These are phyloP conservation scores for Amylostereum areolatum DNA, from an alignment of 1,284 basidiomycete genomes.

Conservation along the genomic window DNA sequence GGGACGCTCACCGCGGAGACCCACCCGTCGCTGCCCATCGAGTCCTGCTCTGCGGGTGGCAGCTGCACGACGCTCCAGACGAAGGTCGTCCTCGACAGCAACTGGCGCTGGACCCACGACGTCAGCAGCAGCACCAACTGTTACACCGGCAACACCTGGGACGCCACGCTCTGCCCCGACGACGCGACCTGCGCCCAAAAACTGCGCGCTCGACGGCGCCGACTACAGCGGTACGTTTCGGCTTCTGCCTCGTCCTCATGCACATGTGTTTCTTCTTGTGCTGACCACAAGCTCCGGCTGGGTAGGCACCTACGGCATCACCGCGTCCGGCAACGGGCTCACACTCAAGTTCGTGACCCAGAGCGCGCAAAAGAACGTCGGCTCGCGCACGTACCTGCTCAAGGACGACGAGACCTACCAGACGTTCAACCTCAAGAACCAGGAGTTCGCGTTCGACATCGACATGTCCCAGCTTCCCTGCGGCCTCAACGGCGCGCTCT, in stretches of 20 bases:
- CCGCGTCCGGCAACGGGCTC: slow-evolving; percentile 28
- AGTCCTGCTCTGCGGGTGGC: slow-evolving; percentile 33
- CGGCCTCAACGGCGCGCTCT: slow-evolving; percentile 34
- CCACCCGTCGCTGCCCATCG: no score
- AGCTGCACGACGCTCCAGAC: slow-evolving; percentile 29
- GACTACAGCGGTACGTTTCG: slow-evolving; percentile 25
- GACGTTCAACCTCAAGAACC: slow-evolving; percentile 46
- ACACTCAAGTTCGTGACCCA: slow-evolving; percentile 31
- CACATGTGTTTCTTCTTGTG: no score
- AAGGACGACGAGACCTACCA: slow-evolving; percentile 40
- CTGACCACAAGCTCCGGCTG: no score
- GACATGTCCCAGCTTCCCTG: slow-evolving; percentile 38
- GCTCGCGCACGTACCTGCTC: slow-evolving; percentile 39
- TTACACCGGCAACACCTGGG: slow-evolving; percentile 50
- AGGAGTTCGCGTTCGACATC: slow-evolving; percentile 55
- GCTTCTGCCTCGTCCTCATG: neutral
- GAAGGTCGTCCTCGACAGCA: slow-evolving; percentile 41
- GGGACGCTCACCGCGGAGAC: slow-evolving; percentile 31
- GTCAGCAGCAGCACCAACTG: slow-evolving; percentile 42
- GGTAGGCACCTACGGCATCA: slow-evolving; percentile 31
- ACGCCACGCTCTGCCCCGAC: slow-evolving; percentile 42
- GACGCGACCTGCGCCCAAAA: slow-evolving; percentile 30
- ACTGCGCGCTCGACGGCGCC: slow-evolving; percentile 32
- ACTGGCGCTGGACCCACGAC: slow-evolving; percentile 49
- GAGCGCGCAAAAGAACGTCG: slow-evolving; percentile 27